Evolutionary conservation across 257 asterid genomes (phyloP), one percentile per base, ranked within the genome.

Genomic region (Cinchona pubescens): DNA sequence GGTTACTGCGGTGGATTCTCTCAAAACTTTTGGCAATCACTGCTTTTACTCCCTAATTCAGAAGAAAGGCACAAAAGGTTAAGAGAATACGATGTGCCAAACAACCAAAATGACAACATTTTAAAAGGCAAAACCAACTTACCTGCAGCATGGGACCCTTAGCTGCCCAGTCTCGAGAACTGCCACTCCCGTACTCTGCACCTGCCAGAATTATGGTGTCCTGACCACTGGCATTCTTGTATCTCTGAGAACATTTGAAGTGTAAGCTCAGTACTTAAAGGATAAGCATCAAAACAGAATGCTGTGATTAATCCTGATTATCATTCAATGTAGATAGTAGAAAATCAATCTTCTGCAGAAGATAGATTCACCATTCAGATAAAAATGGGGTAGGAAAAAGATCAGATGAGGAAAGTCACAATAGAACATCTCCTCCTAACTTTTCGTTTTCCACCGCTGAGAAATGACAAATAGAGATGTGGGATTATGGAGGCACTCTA

Each of bases 141-240:
- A 88, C 98, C 92, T 81, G 97, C 61, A 94, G 88, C 97, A 89
- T 94, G 37, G 97, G 97, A 14, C 98, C 97, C 86, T 94, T 94
- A 74, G 98, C 98, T 71, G 97, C 98, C 98, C 98, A 94, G 74
- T 94, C 98, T 40, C 98, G 90, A 72, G 98, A 94, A 82, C 98
- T 94, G 53, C 98, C 98, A 82, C 97, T 94, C 78, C 98, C 98
- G 64, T 94, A 94, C 75, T 94, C 98, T 81, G 97, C 94, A 75
- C 98, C 98, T 72, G 98, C 98, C 30, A 92, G 66, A 75, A 94
- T 84, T 78, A 94, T 86, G 51, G 98, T 92, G 76, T 89, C 95
- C 68, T 88, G 91, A 67, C 96, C 96, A 0, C n/a, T n/a, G n/a
- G 88, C 93, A 45, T 89, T 78, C 81, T 87, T 88, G 88, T 94